Percentiles rank a stretch among this genome's conserved stretches.
Conservation (phyloP, 2,329 filamentous ascomycete species). For the Fusarium pseudocircinatum region DNA sequence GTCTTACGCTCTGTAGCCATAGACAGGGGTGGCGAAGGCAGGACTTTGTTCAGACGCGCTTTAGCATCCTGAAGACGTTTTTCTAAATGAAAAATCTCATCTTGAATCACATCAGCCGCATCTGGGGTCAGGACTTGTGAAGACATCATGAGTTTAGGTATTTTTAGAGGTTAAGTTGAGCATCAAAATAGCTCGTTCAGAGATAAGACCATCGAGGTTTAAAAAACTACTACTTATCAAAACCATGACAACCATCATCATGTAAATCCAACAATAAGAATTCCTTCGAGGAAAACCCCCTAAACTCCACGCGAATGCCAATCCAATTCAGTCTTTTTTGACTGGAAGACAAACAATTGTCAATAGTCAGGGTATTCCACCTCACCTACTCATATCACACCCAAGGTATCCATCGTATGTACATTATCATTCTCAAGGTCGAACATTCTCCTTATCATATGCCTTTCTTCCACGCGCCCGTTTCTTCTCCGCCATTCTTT, state of each 20-base stretch:
- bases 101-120: constrained; percentile 48
- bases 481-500: constrained; percentile 62
- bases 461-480: constrained; percentile 47
- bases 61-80: constrained; percentile 57
- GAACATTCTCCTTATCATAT: constrained; percentile 63
- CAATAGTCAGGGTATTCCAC: constrained; percentile 27
- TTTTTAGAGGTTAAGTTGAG: constrained; percentile 12
- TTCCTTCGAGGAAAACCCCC: constrained; percentile 17
- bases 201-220: constrained; percentile 34
- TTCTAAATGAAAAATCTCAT: constrained; percentile 70
- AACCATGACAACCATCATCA: constrained; percentile 32
- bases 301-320: constrained; percentile 41
- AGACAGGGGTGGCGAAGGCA: constrained; percentile 24
- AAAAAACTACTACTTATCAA: constrained; percentile 20
- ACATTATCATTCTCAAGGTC: constrained; percentile 43
- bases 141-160: constrained; percentile 39
- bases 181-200: constrained; percentile 23
- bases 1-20: constrained; percentile 26
- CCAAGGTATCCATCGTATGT: constrained; percentile 11
- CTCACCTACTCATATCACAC: constrained; percentile 14
- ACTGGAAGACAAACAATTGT: constrained; percentile 15
- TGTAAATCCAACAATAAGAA: constrained; percentile 36
- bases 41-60: constrained; percentile 53
- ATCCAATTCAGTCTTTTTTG: constrained; percentile 5
- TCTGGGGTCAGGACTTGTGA: constrained; percentile 26